Evolutionary conservation across 1,284 basidiomycete genomes (phyloP).

Genomic region (Malassezia slooffiae): DNA sequence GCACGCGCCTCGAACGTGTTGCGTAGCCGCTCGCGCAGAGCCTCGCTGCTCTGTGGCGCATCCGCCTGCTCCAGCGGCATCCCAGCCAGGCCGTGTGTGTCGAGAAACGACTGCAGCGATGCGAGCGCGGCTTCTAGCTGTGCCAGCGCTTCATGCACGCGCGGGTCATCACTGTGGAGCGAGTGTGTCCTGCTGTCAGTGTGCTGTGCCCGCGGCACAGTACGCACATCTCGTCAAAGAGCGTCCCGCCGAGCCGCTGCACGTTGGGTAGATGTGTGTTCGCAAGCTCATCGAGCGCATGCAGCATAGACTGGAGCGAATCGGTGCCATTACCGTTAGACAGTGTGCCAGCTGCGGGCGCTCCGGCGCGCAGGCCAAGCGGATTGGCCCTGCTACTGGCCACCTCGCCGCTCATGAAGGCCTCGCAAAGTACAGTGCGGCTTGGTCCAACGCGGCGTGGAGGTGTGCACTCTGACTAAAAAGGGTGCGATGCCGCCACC

Average conservation of each 20-base stretch:
- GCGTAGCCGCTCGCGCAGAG: neutral
- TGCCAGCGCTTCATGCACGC: neutral
- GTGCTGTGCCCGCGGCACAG: neutral
- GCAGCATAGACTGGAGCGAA: neutral
- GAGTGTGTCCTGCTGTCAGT: neutral
- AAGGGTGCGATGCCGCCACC: neutral
- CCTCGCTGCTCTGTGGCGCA: neutral
- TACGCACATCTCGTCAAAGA: conserved; percentile 9
- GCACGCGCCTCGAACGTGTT: conserved; percentile 11
- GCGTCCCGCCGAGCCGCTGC: neutral
- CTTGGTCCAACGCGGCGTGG: too few species aligned
- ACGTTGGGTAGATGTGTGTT: neutral
- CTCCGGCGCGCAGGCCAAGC: too few species aligned
- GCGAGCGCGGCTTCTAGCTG: neutral
- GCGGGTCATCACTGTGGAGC: neutral
- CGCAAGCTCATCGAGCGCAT: neutral
- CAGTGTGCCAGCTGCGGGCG: too few species aligned
- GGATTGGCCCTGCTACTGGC: too few species aligned
- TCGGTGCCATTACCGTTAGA: too few species aligned
- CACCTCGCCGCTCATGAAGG: too few species aligned
- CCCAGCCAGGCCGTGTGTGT: conserved; percentile 1
- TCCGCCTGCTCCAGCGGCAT: conserved; percentile 2
- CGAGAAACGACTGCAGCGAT: neutral
- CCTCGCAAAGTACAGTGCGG: too few species aligned
- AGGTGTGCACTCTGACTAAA: too few species aligned